A percentile compares a stretch with the other conserved stretches of the same genome.
These are phyloP conservation scores for Poronia punctata DNA, from an alignment of 495 filamentous ascomycete genomes.

Conservation along the genomic window DNA sequence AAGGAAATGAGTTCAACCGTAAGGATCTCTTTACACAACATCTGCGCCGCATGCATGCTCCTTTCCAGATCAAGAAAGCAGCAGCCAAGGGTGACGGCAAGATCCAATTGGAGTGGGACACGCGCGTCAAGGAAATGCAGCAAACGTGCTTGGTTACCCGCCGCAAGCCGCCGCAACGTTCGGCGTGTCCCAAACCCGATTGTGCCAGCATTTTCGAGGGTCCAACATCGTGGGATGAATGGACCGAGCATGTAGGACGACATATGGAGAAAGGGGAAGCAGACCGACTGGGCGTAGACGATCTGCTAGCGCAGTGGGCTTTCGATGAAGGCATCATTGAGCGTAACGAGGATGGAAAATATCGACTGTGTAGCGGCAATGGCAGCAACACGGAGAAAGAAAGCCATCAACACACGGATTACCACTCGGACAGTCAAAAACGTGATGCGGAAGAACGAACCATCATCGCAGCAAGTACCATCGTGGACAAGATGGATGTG, in stretches of 20 bases:
- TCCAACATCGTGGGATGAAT: constrained; percentile 70
- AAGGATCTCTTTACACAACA: constrained; percentile 97
- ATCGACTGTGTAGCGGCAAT: constrained; percentile 36
- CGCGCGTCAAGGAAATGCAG: constrained; percentile 53
- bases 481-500: constrained; percentile 30
- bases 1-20: constrained; percentile 65
- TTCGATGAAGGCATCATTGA: constrained; percentile 52
- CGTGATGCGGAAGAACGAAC: constrained; percentile 18
- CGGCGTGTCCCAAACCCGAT: constrained; percentile 61
- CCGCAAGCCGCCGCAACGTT: constrained; percentile 58
- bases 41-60: constrained; percentile 84
- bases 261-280: constrained; percentile 70
- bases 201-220: constrained; percentile 65
- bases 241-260: constrained; percentile 87
- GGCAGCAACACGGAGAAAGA: constrained; percentile 24
- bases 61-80: constrained; percentile 42
- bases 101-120: constrained; percentile 47
- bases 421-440: constrained; percentile 18
- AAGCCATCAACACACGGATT: constrained; percentile 17
- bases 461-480: constrained; percentile 23
- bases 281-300: constrained; percentile 42
- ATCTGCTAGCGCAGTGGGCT: constrained; percentile 48
- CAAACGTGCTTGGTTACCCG: constrained; percentile 62
- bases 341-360: constrained; percentile 41
- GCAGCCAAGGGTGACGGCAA: constrained; percentile 46